Evolutionary conservation across 352 stramenopile genomes (phyloP).

Genomic region (Pythium angustatum): DNA sequence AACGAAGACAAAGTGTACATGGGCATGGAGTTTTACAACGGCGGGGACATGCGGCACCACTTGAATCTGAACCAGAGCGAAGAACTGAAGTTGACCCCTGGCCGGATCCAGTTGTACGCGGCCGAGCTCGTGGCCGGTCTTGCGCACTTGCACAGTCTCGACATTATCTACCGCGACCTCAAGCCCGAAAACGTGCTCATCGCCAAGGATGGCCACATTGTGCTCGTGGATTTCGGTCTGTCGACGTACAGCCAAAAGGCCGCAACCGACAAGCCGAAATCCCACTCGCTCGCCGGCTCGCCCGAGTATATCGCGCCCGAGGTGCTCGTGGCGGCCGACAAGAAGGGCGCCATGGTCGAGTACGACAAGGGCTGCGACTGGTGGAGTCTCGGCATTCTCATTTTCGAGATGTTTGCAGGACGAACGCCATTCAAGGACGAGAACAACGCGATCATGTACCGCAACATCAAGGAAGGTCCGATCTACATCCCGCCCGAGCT

Average conservation of each 20-base stretch:
- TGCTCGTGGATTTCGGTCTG: conserved; percentile 91
- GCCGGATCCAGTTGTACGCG: conserved; percentile 83
- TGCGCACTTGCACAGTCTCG: conserved; percentile 87
- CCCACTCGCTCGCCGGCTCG: conserved; percentile 74
- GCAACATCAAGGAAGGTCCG: conserved; percentile 85
- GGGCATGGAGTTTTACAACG: conserved; percentile 98
- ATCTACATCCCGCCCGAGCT: conserved; percentile 81
- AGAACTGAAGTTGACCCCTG: conserved; percentile 65
- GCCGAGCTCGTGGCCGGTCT: conserved; percentile 81
- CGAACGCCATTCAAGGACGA: conserved; percentile 92
- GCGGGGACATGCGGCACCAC: conserved; percentile 93
- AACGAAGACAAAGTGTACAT: conserved; percentile 98
- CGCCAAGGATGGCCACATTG: conserved; percentile 86
- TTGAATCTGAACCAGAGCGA: conserved; percentile 67
- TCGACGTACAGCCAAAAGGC: conserved; percentile 73
- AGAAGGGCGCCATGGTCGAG: conserved; percentile 39
- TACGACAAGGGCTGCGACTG: conserved; percentile 89
- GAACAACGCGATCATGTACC: conserved; percentile 92
- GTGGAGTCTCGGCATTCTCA: conserved; percentile 89
- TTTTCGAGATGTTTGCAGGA: conserved; percentile 91
- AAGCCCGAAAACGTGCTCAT: conserved; percentile 90
- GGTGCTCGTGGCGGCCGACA: conserved; percentile 71
- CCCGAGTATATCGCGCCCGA: conserved; percentile 93
- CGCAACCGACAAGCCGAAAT: conserved; percentile 41
- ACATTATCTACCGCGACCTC: conserved; percentile 89